Conservation (phyloP, 2,329 filamentous ascomycete genomes). For the Trichoderma breve region DNA sequence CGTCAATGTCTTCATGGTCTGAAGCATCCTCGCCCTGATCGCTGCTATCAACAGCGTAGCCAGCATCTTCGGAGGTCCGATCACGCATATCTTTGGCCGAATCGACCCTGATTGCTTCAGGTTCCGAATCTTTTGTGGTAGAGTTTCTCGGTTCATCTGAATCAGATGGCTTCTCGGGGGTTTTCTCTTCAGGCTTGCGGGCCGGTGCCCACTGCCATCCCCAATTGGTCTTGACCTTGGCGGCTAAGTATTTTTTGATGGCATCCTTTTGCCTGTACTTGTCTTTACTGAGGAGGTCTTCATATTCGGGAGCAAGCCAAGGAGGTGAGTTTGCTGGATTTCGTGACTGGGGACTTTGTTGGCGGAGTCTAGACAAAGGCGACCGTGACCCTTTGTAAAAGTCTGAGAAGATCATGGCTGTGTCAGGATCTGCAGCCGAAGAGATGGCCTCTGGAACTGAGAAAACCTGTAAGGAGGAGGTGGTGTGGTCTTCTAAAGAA, state of each 20-base stretch:
- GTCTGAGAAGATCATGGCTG: constrained; percentile 56
- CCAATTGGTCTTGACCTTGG: constrained; percentile 60
- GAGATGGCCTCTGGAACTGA: constrained; percentile 6
- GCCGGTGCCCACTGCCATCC: constrained; percentile 55
- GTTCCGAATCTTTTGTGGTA: not conserved
- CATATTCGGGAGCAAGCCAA: constrained; percentile 52
- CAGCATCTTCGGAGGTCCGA: constrained; percentile 36
- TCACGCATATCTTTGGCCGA: constrained; percentile 28
- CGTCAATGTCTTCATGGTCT: constrained; percentile 37
- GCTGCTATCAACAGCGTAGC: constrained; percentile 38
- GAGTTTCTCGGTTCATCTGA: not conserved
- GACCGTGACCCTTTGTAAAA: constrained; percentile 57
- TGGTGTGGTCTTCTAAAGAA: not conserved
- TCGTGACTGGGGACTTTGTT: constrained; percentile 33
- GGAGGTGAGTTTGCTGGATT: constrained; percentile 30
- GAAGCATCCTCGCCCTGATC: constrained; percentile 35
- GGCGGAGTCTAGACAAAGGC: constrained; percentile 52
- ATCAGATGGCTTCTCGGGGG: not conserved
- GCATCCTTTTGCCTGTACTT: constrained; percentile 63
- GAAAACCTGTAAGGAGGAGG: not conserved
- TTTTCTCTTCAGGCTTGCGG: not conserved
- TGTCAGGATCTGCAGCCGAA: constrained; percentile 3
- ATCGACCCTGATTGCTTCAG: constrained; percentile 6
- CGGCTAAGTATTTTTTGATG: constrained; percentile 53
- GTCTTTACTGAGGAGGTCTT: constrained; percentile 61